Percentiles rank a stretch among this genome's conserved stretches.
phyloP scores from a whole-genome alignment of 257 asterid species.

The Datura wrightii region DNA sequence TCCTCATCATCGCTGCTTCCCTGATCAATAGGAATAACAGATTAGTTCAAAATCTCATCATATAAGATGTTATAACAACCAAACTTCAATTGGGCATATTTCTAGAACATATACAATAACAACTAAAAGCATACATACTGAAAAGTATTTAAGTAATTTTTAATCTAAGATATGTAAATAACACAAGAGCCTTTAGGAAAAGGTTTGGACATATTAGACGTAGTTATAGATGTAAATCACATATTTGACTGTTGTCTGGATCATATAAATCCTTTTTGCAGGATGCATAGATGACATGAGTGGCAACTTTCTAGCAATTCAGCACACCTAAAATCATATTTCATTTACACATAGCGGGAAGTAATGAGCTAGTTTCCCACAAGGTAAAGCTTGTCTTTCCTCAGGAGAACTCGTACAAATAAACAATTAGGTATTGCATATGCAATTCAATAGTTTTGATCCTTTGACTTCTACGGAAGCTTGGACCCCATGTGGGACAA shows the following conservation, averaged over 20 bases:
- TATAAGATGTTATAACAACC: slow-evolving; percentile 32
- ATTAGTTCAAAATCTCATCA: slow-evolving; percentile 18
- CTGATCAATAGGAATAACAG: neutral
- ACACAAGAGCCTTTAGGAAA: neutral
- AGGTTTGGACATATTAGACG: neutral
- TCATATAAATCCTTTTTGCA: neutral
- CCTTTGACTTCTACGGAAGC: neutral
- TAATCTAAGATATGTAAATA: neutral
- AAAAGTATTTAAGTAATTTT: neutral
- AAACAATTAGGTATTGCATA: neutral
- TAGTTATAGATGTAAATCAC: neutral
- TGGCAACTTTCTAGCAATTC: neutral
- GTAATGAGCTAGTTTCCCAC: neutral
- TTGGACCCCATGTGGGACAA: neutral
- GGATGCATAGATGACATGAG: neutral
- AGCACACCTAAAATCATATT: neutral
- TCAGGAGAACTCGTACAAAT: neutral
- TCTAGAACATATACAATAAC: neutral
- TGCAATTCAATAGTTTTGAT: neutral
- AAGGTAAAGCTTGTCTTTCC: neutral
- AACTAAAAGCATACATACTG: neutral
- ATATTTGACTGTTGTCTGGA: neutral
- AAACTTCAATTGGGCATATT: slow-evolving; percentile 8
- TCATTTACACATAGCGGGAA: neutral
- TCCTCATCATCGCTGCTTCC: slow-evolving; percentile 38